Evolutionary conservation across 2,329 filamentous ascomycete genomes (phyloP).

Genomic region (Fusarium mundagurra): DNA sequence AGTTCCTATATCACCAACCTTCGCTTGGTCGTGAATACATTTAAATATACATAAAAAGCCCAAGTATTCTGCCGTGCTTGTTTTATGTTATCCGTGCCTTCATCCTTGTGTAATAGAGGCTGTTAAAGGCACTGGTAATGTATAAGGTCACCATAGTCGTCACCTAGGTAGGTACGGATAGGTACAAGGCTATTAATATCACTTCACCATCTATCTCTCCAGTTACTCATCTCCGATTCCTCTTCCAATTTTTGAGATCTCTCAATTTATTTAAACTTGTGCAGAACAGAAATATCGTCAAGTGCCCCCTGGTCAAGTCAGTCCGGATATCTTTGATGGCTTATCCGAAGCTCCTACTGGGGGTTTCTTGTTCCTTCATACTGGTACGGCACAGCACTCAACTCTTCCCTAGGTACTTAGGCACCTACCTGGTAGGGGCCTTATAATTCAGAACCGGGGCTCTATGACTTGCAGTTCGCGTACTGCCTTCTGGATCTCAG

Average conservation of each 20-base stretch:
- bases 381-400: neutral
- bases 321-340: neutral
- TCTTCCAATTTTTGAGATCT: neutral
- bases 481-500: neutral
- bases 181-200: neutral
- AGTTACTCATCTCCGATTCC: neutral
- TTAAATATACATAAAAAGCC: neutral
- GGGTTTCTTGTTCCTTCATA: neutral
- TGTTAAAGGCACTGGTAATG: neutral
- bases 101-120: neutral
- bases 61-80: neutral
- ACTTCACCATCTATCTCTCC: neutral
- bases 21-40: neutral
- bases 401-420: neutral
- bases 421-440: neutral
- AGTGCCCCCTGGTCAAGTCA: neutral
- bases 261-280: neutral
- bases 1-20: neutral
- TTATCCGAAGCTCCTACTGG: slow-evolving; percentile 1
- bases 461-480: neutral
- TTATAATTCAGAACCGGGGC: neutral
- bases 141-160: neutral
- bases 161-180: too few species aligned
- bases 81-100: neutral
- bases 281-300: neutral